Percentiles rank a stretch among this genome's conserved stretches.
These are phyloP conservation scores for Carex littledalei DNA, from an alignment of 176 grass and related monocot genomes.

Conservation along the genomic window DNA sequence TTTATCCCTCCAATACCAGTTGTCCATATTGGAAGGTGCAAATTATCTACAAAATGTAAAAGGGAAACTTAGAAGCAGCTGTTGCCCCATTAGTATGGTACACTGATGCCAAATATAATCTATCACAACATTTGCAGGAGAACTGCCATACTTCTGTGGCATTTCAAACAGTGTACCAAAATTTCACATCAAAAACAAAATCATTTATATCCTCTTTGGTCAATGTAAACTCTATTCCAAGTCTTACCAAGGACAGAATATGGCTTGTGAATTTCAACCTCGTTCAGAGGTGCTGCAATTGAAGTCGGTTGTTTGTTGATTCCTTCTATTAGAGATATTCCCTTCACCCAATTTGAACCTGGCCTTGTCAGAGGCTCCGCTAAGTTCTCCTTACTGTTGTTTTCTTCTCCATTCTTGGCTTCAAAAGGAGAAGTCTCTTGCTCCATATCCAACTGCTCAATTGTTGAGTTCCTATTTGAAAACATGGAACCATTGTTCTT, in stretches of 20 bases:
- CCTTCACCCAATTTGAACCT: constrained; percentile 42
- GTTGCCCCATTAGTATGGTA: not conserved
- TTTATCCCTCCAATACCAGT: constrained; percentile 29
- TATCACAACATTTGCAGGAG: not conserved
- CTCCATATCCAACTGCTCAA: not conserved
- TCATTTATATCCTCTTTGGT: not conserved
- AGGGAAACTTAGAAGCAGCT: not conserved
- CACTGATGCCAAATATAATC: not conserved
- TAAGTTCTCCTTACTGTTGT: not conserved
- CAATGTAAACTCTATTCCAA: not conserved
- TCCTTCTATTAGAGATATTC: constrained; percentile 48
- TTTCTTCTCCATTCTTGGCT: not conserved
- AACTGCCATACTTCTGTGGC: not conserved
- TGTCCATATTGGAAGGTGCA: not conserved
- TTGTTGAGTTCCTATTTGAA: not conserved
- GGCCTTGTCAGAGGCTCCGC: not conserved
- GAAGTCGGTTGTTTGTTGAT: constrained; percentile 49
- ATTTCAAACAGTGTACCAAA: not conserved
- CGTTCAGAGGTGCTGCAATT: constrained; percentile 27
- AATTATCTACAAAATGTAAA: constrained; percentile 4
- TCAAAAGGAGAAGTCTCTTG: constrained; percentile 8
- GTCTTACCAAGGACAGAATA: constrained; percentile 50
- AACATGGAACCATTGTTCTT: not conserved
- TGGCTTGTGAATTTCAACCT: constrained; percentile 40
- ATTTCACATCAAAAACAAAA: not conserved